A percentile compares a stretch with the other conserved stretches of the same genome.
These are phyloP conservation scores for Calonectria fujianensis DNA, from an alignment of 2,329 filamentous ascomycete species.

Conservation along the genomic window DNA sequence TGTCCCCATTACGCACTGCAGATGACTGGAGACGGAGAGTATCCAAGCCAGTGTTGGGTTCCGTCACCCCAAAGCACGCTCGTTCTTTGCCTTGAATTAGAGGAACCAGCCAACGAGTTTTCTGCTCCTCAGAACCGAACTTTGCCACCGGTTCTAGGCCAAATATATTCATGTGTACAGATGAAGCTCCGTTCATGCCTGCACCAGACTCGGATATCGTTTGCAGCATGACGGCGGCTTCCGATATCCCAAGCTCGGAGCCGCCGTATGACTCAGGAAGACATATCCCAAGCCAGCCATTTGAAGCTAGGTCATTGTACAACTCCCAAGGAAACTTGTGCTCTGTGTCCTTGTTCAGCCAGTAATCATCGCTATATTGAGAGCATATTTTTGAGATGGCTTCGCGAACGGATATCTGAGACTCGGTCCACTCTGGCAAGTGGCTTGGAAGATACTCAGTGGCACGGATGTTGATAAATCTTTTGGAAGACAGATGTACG, in stretches of 20 bases:
- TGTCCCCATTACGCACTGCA: slow-evolving; percentile 2
- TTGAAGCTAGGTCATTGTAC: slow-evolving; percentile 33
- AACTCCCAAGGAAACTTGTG: slow-evolving; percentile 40
- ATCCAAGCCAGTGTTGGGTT: slow-evolving; percentile 77
- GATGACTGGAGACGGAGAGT: slow-evolving; percentile 36
- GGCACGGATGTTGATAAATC: slow-evolving; percentile 29
- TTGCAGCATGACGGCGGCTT: slow-evolving; percentile 39
- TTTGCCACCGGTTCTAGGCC: slow-evolving; percentile 40
- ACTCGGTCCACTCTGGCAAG: slow-evolving; percentile 40
- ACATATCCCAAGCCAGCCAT: slow-evolving; percentile 42
- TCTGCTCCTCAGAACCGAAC: slow-evolving; percentile 39
- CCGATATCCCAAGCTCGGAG: slow-evolving; percentile 33
- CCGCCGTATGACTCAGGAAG: slow-evolving; percentile 35
- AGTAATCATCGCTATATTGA: slow-evolving; percentile 38
- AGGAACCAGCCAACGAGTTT: slow-evolving; percentile 25
- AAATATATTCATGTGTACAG: slow-evolving; percentile 45
- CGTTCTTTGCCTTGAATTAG: slow-evolving; percentile 39
- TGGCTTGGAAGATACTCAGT: slow-evolving; percentile 36
- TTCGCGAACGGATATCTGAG: slow-evolving; percentile 40
- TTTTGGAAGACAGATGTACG: not conserved
- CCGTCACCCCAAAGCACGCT: slow-evolving; percentile 63
- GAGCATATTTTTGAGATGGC: slow-evolving; percentile 38
- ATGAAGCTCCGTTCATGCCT: slow-evolving; percentile 40
- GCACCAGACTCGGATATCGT: slow-evolving; percentile 42
- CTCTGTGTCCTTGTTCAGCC: slow-evolving; percentile 34